Base-by-base conservation (phyloP, 108 stramenopile species). In the Pseudonitzschia multiseries region DNA sequence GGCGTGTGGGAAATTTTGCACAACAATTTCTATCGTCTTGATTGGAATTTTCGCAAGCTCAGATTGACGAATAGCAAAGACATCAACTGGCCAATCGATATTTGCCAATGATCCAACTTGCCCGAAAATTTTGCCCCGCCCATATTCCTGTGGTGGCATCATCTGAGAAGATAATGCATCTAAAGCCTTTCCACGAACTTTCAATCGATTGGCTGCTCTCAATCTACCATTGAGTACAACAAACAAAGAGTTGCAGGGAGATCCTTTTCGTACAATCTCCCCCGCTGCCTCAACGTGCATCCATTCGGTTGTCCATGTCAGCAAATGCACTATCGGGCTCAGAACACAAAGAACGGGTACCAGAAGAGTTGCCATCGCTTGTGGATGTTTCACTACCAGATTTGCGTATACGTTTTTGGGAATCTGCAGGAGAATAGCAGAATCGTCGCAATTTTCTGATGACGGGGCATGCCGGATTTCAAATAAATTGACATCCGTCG, bases 181-280 rank as follows among this genome's bases (percentile, higher is more conserved):
- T 17, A 56, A 4, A 28, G 32, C 28, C 17, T 17, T 21, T 4
- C 31, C 27, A 56, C 20, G 72, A 24, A 10, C 29, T 64, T 56
- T 51, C 27, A 15, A 22, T 44, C 42, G 40, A 44, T 76, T 48
- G 8, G 36, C 22, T 43, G 66, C 72, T 57, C 54, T 72, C 26
- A 87, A 65, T 29, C 86, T 81, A 18, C 86, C 86, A 61, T 83
- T 87, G 8, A 87, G 57, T 21, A 87, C 80, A 8, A 84, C 71
- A 62, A 79, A 77, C 69, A 87, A 73, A 27, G 81, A 81, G 48
- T 83, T 73, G 63, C 81, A 84, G 4, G 71, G 60, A n/a, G 81
- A 61, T 42, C 78, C 81, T 69, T 69, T 62, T 15, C 21, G 51
- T n/a, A 76, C 81, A 64, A 83, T 80, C 33, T 78, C 53, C 43